phyloP scores from a whole-genome alignment of 176 grass and related monocot species.

The Poa annua region DNA sequence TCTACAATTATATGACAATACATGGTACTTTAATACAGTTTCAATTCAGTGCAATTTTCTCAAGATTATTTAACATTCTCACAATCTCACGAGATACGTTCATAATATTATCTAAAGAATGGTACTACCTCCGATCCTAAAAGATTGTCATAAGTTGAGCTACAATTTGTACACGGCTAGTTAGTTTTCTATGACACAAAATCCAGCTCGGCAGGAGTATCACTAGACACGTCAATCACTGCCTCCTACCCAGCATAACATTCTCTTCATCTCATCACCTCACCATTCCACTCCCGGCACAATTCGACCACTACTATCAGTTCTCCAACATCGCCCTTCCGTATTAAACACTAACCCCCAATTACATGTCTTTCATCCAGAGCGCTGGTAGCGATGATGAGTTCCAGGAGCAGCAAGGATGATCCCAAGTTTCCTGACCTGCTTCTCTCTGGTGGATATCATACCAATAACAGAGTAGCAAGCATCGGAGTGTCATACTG shows the following conservation, averaged over 20 bases:
- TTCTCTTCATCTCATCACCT: background rate
- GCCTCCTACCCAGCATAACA: background rate
- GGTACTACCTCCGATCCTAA: background rate
- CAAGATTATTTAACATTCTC: too few species aligned
- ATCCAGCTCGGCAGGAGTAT: background rate
- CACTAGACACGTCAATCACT: background rate
- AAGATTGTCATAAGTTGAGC: too few species aligned
- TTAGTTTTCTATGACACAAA: too few species aligned
- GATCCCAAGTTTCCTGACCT: background rate
- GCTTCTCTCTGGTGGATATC: too few species aligned
- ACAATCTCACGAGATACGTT: too few species aligned
- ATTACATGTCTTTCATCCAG: background rate
- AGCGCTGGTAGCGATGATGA: background rate
- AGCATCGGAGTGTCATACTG: background rate
- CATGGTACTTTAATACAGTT: too few species aligned
- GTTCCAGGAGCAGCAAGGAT: background rate
- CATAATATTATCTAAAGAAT: background rate
- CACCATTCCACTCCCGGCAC: background rate
- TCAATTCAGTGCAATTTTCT: too few species aligned
- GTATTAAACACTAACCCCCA: too few species aligned
- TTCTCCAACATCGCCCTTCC: background rate
- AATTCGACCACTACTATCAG: background rate
- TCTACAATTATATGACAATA: background rate
- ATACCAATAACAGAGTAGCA: background rate
- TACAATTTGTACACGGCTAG: too few species aligned